Base-by-base conservation (phyloP, 345 rosid genomes). In the Heritiera littoralis region DNA sequence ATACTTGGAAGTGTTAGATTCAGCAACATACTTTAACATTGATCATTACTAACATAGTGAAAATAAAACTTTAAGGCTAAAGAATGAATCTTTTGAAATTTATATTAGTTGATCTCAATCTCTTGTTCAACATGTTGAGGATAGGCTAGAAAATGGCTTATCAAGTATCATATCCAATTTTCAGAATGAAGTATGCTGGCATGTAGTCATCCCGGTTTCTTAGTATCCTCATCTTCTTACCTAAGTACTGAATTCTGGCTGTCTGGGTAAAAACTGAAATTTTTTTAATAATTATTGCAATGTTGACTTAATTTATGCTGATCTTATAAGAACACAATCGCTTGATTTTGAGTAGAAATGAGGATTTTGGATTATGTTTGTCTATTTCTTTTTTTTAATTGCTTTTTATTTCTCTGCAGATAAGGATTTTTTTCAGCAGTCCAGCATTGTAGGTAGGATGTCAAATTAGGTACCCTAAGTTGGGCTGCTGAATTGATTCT, bases 321-420 rank as follows among this genome's bases (percentile, higher is more conserved):
- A 54, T 32, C 66, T 58, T 11, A 30, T 3, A 30, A 38, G 49
- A 40, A 48, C 2, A 38, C 15, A 72, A 56, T 41, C 23, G 54
- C 30, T 77, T 54, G 74, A 23, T 65, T 56, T 41, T 78, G 49
- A 58, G 46, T 40, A 52, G 40, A 56, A 32, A 20, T 77, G 41
- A 35, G 20, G 13, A 66, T 78, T 41, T 54, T 40, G 35, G 54
- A 68, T 59, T 46, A 30, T 68, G 48, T 58, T 43, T 58, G 56
- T 59, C 69, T 78, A 45, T 78, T 78, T 49, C 11, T n/a, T 56
- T 17, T 56, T 59, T 46, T 68, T 15, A 72, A 15, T 72, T 17
- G 9, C 68, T 78, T 56, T 68, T 0, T 30, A 35, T 20, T 79
- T 20, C 55, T 23, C 54, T 65, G 54, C 61, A 55, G 77, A 64